These are phyloP conservation scores for Nannochloropsis salina DNA, from an alignment of 108 stramenopile genomes.

Conservation along the genomic window DNA sequence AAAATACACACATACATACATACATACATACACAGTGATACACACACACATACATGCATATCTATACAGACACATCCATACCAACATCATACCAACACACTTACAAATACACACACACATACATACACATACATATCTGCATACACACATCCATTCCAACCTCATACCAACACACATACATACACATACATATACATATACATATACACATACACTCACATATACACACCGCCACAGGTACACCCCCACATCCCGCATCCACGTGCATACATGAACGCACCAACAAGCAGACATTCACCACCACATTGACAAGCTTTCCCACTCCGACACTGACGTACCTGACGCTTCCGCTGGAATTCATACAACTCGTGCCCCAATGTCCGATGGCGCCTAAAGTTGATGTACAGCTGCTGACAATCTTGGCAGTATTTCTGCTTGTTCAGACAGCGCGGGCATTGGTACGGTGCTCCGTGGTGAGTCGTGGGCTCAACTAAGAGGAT, in stretches of 20 bases:
- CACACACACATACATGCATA: not conserved
- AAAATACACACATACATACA: not conserved
- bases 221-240: too few species aligned
- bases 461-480: not conserved
- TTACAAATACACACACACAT: too few species aligned
- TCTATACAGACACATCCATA: not conserved
- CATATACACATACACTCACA: too few species aligned
- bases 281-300: too few species aligned
- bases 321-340: not conserved
- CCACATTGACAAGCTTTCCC: too few species aligned
- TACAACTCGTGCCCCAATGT: not conserved
- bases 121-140: too few species aligned
- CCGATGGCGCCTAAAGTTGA: not conserved
- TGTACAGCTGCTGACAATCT: not conserved
- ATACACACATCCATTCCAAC: too few species aligned
- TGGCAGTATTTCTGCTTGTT: slow-evolving; percentile 8
- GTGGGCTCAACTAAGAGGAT: not conserved
- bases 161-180: too few species aligned
- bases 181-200: too few species aligned
- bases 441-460: not conserved
- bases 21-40: not conserved
- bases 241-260: too few species aligned
- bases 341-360: slow-evolving; percentile 3
- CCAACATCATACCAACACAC: not conserved
- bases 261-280: too few species aligned